Evolutionary conservation across 768 basidiomycete species (phyloP).

Genomic region (Pisolithus tinctorius): DNA sequence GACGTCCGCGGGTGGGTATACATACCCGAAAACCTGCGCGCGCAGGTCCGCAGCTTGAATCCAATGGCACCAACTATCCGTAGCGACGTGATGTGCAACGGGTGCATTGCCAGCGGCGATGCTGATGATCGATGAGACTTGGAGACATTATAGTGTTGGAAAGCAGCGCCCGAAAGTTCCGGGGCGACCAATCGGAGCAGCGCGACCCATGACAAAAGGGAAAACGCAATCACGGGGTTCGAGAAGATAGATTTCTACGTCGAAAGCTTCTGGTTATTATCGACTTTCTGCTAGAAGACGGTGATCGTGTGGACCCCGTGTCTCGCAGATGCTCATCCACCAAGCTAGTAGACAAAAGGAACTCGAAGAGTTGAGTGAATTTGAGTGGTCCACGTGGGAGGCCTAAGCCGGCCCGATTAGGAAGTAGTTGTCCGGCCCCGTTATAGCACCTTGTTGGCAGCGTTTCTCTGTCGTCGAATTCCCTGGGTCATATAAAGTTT

Average conservation of each 20-base stretch:
- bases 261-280: too few species aligned
- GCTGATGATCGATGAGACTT: too few species aligned
- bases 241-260: not conserved
- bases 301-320: too few species aligned
- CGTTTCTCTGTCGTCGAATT: conserved; percentile 9
- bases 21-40: too few species aligned
- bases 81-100: too few species aligned
- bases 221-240: not conserved
- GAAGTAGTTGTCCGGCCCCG: conserved; percentile 19
- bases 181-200: not conserved
- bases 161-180: not conserved
- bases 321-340: not conserved
- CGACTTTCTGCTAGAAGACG: too few species aligned
- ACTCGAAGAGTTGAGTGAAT: not conserved
- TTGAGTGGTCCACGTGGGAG: conserved; percentile 1
- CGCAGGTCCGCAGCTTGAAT: too few species aligned
- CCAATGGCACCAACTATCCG: too few species aligned
- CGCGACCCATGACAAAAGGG: not conserved
- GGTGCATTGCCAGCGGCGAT: too few species aligned
- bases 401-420: conserved; percentile 14
- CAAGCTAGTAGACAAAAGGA: not conserved
- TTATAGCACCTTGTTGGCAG: conserved; percentile 8
- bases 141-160: too few species aligned
- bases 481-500: conserved; percentile 7
- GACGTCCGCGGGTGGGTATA: too few species aligned